Evolutionary conservation across 208 protist species (phyloP).

Genomic region (Acanthamoeba rhysodes): DNA sequence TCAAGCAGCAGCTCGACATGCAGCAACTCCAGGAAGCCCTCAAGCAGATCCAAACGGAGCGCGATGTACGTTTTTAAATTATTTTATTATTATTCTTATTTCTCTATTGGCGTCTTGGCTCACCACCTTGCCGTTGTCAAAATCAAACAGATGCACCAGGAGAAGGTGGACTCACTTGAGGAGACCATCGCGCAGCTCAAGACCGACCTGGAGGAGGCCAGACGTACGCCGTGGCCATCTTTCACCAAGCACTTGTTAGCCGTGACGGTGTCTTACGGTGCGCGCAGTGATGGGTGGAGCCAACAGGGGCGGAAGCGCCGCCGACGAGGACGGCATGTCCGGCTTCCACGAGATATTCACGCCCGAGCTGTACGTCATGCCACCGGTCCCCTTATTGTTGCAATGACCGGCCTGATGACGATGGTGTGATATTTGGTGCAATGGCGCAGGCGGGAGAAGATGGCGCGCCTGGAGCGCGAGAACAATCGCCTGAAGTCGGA

Average conservation of each 20-base stretch:
- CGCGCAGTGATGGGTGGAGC: neutral
- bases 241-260: neutral
- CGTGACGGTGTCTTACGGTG: neutral
- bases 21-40: conserved; percentile 30
- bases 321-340: neutral
- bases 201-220: neutral
- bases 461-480: conserved; percentile 58
- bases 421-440: neutral
- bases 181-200: conserved; percentile 13
- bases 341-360: conserved; percentile 63
- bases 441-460: neutral
- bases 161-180: conserved; percentile 19
- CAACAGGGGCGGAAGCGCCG: neutral
- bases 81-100: no score
- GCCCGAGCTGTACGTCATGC: conserved; percentile 42
- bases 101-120: no score
- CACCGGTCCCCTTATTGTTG: no score
- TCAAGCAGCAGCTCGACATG: conserved; percentile 27
- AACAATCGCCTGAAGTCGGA: conserved; percentile 32
- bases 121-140: no score
- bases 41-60: conserved; percentile 1
- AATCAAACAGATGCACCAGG: neutral
- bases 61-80: neutral
- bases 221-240: neutral
- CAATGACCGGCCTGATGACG: neutral